These are phyloP conservation scores for Colletotrichum salicis DNA, from an alignment of 2,329 filamentous ascomycete genomes.

Conservation along the genomic window DNA sequence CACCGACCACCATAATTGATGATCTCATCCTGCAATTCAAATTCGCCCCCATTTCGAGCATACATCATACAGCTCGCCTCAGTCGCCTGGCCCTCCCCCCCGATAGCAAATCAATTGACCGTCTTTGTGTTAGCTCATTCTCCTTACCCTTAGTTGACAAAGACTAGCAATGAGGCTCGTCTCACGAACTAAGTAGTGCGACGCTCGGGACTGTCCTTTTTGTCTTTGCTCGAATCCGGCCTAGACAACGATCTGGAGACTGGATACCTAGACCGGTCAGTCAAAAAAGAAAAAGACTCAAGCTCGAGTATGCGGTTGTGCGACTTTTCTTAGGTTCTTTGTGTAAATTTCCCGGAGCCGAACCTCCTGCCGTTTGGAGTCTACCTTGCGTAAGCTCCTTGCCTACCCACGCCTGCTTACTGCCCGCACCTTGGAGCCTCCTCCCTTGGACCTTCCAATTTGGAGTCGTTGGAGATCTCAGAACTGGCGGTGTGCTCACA, in stretches of 20 bases:
- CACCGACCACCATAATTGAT: background rate
- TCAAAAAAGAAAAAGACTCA: background rate
- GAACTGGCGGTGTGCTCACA: background rate
- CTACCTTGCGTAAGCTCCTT: no score
- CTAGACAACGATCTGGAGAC: background rate
- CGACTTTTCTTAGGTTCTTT: background rate
- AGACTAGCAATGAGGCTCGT: background rate
- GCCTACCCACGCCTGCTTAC: background rate
- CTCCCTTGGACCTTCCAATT: background rate
- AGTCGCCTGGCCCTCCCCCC: no score
- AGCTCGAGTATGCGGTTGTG: background rate
- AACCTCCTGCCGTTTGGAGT: background rate
- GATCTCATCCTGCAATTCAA: background rate
- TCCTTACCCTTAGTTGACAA: background rate
- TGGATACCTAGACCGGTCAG: background rate
- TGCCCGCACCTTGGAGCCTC: background rate
- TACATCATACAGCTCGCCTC: no score
- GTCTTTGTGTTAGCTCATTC: background rate
- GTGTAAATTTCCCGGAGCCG: background rate
- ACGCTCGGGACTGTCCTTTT: background rate
- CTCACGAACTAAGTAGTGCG: constrained; percentile 6
- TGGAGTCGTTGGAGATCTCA: background rate
- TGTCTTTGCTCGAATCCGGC: background rate
- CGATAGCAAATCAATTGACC: no score
- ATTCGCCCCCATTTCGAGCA: no score